Evolutionary conservation across 2,329 filamentous ascomycete species (phyloP), one percentile per base, ranked within the genome.

Genomic region (Phialophora expanda): DNA sequence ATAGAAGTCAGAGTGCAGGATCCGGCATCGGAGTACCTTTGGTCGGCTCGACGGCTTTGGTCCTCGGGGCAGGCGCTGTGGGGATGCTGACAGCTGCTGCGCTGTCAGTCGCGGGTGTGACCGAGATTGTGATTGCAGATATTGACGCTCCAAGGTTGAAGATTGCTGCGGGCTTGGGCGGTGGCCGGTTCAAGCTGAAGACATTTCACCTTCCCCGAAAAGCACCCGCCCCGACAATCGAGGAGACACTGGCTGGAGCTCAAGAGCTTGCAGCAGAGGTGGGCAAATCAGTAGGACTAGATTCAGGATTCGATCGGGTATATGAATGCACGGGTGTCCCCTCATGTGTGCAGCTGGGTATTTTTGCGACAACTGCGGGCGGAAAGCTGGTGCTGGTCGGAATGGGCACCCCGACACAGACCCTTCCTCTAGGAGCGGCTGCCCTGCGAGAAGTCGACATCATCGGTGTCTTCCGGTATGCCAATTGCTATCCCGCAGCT

Each of bases 1-100:
- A 84, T 58, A 79, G 86, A 58, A 86, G 85, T 58, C 75, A 80
- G 57, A 77, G 81, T 59, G 79, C 82, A 3, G 75, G 74, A 2
- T 68, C 67, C 7, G 67, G 73, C 4, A 73, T 73, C n/a, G 75
- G 77, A 56, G 73, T 74, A 4, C 67, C 71, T 22, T 61, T 72
- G 22, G 69, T 77, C 4, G 77, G 78, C 32, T 79, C 81, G 8
- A 82, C 81, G 0, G 84, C 86, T 0, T 73, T 88, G 20, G 83
- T 88, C 1, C 85, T 88, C 67, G 86, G 86, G 4, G 86, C 86
- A 4, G 86, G 86, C 4, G 85, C 86, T 2, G 86, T 89, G 9
- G 86, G 86, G 0, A 75, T 88, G 8, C 76, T 89, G 0, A 83
- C 86, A 26, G 85, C 86, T 3, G 84, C 85, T 1, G 85, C 85